These are phyloP conservation scores for Arthrocladium fulminans DNA, from an alignment of 2,329 filamentous ascomycete species.

Conservation along the genomic window DNA sequence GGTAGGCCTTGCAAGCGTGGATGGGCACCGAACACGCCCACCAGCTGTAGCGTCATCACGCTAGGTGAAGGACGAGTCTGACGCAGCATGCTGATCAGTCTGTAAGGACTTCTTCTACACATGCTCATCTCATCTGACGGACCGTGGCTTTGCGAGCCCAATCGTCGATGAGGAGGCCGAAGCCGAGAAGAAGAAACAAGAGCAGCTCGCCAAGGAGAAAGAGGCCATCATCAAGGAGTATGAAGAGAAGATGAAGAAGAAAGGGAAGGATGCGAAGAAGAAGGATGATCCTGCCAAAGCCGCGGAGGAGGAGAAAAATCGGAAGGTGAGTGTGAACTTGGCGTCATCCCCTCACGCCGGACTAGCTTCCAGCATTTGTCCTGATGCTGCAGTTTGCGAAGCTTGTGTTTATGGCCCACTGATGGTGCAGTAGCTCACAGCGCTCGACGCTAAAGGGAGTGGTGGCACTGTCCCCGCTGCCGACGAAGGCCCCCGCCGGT, in stretches of 20 bases:
- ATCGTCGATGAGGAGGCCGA: constrained; percentile 37
- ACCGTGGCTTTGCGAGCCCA: constrained; percentile 66
- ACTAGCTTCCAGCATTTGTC: neutral
- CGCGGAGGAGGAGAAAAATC: constrained; percentile 41
- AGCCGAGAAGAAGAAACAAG: constrained; percentile 35
- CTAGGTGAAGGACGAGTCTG: neutral
- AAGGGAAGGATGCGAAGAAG: constrained; percentile 49
- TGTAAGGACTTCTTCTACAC: constrained; percentile 84
- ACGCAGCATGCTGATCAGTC: constrained; percentile 6
- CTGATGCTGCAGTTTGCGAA: too few relatives aligned
- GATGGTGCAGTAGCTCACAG: constrained; percentile 32
- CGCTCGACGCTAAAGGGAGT: constrained; percentile 25
- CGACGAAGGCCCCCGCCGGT: constrained; percentile 69
- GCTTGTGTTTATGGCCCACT: neutral
- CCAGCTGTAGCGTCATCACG: neutral
- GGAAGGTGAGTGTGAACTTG: constrained; percentile 39
- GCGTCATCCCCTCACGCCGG: neutral
- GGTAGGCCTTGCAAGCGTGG: constrained; percentile 42
- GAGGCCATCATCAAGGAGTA: constrained; percentile 46
- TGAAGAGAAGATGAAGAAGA: constrained; percentile 67
- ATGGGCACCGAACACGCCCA: neutral
- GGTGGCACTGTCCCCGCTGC: neutral
- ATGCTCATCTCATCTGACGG: constrained; percentile 73
- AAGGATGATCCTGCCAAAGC: constrained; percentile 34
- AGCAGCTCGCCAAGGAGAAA: constrained; percentile 37